Conservation (phyloP, 1,284 basidiomycete species). For the Pseudozyma thailandica region DNA sequence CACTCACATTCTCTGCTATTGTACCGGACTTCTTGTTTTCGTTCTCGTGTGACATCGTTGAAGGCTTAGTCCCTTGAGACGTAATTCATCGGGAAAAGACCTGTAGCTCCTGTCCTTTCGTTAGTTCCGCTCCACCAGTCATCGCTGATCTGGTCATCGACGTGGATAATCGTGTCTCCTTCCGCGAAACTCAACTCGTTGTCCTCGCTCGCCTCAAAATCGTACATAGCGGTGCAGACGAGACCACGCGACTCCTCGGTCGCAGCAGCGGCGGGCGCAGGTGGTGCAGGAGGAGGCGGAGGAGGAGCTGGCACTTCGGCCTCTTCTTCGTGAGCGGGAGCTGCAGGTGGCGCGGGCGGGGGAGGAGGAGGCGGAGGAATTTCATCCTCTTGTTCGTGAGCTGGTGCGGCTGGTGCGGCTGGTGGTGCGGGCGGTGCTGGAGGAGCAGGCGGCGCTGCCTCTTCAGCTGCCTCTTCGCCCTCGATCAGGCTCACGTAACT, state of each 20-base stretch:
- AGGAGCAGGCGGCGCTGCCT: slow-evolving; percentile 29
- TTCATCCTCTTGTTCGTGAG: slow-evolving; percentile 19
- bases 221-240: slow-evolving; percentile 64
- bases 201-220: slow-evolving; percentile 66
- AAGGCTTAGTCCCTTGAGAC: slow-evolving; percentile 34
- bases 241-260: slow-evolving; percentile 13
- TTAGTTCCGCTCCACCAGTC: slow-evolving; percentile 68
- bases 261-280: slow-evolving; percentile 12
- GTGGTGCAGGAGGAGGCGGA: slow-evolving; percentile 24
- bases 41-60: no score
- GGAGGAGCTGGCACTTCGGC: slow-evolving; percentile 21
- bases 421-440: slow-evolving; percentile 40
- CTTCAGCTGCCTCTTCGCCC: slow-evolving; percentile 24
- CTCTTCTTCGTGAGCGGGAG: slow-evolving; percentile 13
- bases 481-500: slow-evolving; percentile 64
- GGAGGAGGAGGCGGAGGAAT: slow-evolving; percentile 71
- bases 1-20: background rate
- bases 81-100: slow-evolving; percentile 70
- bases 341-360: slow-evolving; percentile 30
- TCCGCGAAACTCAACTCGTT: slow-evolving; percentile 64
- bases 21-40: background rate
- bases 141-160: slow-evolving; percentile 65
- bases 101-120: slow-evolving; percentile 70
- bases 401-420: slow-evolving; percentile 13
- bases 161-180: slow-evolving; percentile 61